phyloP scores from a whole-genome alignment of 2,329 filamentous ascomycete genomes.

The Escovopsis weberi region DNA sequence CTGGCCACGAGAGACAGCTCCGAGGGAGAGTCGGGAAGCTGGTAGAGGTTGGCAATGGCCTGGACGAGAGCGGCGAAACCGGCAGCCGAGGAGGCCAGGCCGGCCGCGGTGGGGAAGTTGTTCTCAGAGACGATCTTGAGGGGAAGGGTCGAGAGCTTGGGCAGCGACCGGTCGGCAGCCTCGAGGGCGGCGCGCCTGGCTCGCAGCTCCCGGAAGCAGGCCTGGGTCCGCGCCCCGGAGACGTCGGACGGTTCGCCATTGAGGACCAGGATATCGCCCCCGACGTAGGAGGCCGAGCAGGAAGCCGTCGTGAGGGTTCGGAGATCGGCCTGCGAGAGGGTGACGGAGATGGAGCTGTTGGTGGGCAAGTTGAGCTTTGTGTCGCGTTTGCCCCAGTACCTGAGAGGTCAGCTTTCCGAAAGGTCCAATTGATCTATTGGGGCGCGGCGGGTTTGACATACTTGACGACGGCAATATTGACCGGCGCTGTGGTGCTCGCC shows the following conservation, averaged over 20 bases:
- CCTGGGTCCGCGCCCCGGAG: conserved; percentile 78
- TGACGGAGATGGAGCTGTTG: conserved; percentile 95
- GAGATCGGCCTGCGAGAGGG: conserved; percentile 83
- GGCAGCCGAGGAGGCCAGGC: conserved; percentile 60
- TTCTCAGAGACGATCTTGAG: conserved; percentile 89
- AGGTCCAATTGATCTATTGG: neutral
- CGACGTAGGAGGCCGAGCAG: conserved; percentile 58
- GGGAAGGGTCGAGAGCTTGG: conserved; percentile 62
- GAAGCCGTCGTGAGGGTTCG: conserved; percentile 93
- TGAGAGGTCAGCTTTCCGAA: conserved; percentile 1
- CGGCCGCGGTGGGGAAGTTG: conserved; percentile 97
- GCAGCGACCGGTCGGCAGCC: conserved; percentile 53
- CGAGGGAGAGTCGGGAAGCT: conserved; percentile 63
- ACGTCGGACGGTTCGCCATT: conserved; percentile 77
- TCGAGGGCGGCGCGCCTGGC: conserved; percentile 65
- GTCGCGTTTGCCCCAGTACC: conserved; percentile 95
- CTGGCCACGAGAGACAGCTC: conserved; percentile 81
- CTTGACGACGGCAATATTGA: conserved; percentile 98
- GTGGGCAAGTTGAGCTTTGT: conserved; percentile 88
- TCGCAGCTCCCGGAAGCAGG: conserved; percentile 80
- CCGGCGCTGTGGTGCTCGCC: conserved; percentile 88
- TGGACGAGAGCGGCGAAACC: conserved; percentile 61
- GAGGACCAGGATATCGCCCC: conserved; percentile 59
- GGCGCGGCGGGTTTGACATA: conserved; percentile 20
- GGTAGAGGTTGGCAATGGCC: conserved; percentile 83